A percentile compares a stretch with the other conserved stretches of the same genome.
phyloP scores from a whole-genome alignment of 2,329 filamentous ascomycete genomes.

The Coniella vitis region DNA sequence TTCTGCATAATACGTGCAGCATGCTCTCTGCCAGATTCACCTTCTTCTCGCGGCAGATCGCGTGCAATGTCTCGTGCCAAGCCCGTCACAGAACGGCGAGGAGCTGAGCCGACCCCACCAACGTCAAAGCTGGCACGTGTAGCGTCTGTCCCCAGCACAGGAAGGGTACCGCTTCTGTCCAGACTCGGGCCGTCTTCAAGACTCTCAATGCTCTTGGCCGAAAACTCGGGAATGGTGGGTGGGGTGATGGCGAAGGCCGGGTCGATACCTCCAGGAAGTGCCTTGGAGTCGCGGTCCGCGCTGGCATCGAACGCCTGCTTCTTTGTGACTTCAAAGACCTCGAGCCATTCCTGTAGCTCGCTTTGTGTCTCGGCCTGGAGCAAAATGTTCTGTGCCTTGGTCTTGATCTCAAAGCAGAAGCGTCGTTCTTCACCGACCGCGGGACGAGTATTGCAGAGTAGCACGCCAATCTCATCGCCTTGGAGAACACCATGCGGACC shows the following conservation, averaged over 20 bases:
- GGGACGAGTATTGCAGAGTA: constrained; percentile 87
- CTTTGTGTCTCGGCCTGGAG: constrained; percentile 88
- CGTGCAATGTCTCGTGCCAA: constrained; percentile 40
- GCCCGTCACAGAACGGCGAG: constrained; percentile 51
- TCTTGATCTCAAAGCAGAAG: constrained; percentile 98
- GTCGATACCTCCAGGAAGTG: constrained; percentile 46
- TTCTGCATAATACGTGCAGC: constrained; percentile 87
- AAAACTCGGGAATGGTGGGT: constrained; percentile 83
- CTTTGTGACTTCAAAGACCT: constrained; percentile 89
- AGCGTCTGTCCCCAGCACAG: constrained; percentile 55
- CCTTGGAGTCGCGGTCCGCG: constrained; percentile 43
- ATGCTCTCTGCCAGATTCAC: constrained; percentile 71
- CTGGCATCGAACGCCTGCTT: constrained; percentile 79
- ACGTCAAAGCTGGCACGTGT: constrained; percentile 69
- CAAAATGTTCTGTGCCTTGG: constrained; percentile 83
- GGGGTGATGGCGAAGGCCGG: constrained; percentile 90
- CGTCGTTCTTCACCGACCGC: constrained; percentile 87
- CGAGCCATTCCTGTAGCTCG: constrained; percentile 91
- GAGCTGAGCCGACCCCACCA: constrained; percentile 28
- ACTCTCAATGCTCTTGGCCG: constrained; percentile 57
- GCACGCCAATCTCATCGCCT: constrained; percentile 89
- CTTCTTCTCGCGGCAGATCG: constrained; percentile 52
- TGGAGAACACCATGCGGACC: constrained; percentile 83
- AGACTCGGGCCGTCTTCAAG: constrained; percentile 29
- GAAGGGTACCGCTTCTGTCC: constrained; percentile 60